Evolutionary conservation across 176 grass and related monocot genomes (phyloP).

Genomic region (Rhipidocladum racemiflorum): DNA sequence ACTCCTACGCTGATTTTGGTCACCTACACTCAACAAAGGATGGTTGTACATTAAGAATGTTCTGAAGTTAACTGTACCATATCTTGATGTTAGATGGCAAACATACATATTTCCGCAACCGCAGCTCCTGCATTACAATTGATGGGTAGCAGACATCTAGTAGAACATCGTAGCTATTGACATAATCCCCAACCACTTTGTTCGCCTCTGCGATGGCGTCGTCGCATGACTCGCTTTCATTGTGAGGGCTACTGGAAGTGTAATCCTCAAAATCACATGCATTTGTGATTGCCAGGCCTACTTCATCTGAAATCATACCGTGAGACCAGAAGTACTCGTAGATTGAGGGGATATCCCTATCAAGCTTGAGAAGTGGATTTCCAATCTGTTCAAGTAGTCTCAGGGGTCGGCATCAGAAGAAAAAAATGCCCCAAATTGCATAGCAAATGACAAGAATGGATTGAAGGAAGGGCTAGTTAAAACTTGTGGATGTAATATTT

Average conservation of each 20-base stretch:
- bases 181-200: conserved; percentile 66
- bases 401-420: too few species aligned
- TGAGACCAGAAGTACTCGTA: conserved; percentile 99
- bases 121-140: conserved; percentile 86
- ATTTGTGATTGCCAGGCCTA: conserved; percentile 61
- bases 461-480: too few species aligned
- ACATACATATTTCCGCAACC: conserved; percentile 90
- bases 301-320: conserved; percentile 95
- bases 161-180: conserved; percentile 89
- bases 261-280: conserved; percentile 97
- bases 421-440: too few species aligned
- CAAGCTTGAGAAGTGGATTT: conserved; percentile 89
- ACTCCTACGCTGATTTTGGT: conserved; percentile 82
- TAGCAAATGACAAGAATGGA: too few species aligned
- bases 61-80: neutral
- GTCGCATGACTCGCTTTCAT: conserved; percentile 76
- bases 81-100: neutral
- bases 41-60: neutral
- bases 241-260: conserved; percentile 55
- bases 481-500: too few species aligned
- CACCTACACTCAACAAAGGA: conserved; percentile 35
- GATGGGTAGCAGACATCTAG: conserved; percentile 91
- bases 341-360: conserved; percentile 76
- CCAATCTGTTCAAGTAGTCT: conserved; percentile 59
- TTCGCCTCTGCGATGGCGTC: conserved; percentile 74